phyloP scores from a whole-genome alignment of 1,284 basidiomycete species.

The Gomphus bonarii region DNA sequence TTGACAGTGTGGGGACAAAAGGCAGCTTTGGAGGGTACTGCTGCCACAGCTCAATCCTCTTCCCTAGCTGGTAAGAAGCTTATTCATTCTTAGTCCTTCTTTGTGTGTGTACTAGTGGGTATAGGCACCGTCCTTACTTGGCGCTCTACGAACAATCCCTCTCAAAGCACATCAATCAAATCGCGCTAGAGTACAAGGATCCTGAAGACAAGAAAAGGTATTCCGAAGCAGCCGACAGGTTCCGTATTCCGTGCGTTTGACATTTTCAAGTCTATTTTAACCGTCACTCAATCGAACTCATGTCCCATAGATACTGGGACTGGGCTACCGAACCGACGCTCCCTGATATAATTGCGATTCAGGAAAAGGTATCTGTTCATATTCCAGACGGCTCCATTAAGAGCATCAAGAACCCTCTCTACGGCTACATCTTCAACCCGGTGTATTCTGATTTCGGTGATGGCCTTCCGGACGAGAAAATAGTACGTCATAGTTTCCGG shows the following conservation, averaged over 20 bases:
- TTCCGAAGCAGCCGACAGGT: slow-evolving; percentile 3
- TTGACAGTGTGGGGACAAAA: not conserved
- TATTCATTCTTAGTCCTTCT: not conserved
- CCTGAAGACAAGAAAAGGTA: slow-evolving; percentile 4
- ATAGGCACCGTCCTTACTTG: slow-evolving; percentile 11
- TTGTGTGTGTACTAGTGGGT: not conserved
- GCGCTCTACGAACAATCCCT: slow-evolving; percentile 9
- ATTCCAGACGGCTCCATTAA: slow-evolving; percentile 25
- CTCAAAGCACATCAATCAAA: slow-evolving; percentile 7
- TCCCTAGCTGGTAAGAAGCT: slow-evolving; percentile 9
- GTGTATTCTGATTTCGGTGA: slow-evolving; percentile 19
- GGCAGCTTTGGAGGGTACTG: slow-evolving; percentile 11
- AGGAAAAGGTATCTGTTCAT: slow-evolving; percentile 28
- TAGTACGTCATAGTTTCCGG: not conserved
- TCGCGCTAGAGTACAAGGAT: slow-evolving; percentile 8
- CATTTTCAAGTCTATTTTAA: not conserved
- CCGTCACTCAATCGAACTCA: not conserved
- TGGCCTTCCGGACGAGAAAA: slow-evolving; percentile 23
- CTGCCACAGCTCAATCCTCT: slow-evolving; percentile 9
- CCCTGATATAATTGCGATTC: slow-evolving; percentile 31
- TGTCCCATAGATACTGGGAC: slow-evolving; percentile 22
- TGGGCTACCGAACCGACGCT: slow-evolving; percentile 36
- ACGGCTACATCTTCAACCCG: slow-evolving; percentile 34
- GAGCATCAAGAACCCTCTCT: slow-evolving; percentile 32
- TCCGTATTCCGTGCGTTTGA: slow-evolving; percentile 9